Percentiles rank a stretch among this genome's conserved stretches.
phyloP scores from a whole-genome alignment of 257 asterid genomes.

The Solanum verrucosum region DNA sequence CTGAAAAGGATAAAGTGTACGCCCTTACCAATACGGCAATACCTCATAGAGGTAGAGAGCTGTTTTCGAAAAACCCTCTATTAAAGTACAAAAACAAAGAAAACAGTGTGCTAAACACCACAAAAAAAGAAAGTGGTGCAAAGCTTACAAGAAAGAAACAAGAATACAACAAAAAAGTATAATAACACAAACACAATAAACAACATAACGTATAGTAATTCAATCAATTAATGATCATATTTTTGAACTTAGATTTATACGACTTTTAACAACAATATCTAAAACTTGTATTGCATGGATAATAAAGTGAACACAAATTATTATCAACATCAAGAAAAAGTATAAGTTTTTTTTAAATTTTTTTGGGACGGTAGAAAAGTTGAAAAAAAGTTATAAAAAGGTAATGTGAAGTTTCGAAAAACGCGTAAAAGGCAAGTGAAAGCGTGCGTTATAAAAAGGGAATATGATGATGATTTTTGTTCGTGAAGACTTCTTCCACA shows the following conservation, averaged over 20 bases:
- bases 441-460: constrained; percentile 87
- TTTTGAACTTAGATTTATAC: background rate
- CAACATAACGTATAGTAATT: fast-evolving
- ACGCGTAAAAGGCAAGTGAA: constrained; percentile 82
- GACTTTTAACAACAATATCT: background rate
- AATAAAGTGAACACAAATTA: background rate
- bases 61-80: no score
- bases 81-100: background rate
- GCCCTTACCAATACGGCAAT: fast-evolving
- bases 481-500: constrained; percentile 37
- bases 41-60: background rate
- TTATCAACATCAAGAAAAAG: background rate
- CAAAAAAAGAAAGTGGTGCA: background rate
- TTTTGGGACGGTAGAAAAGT: background rate
- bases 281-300: background rate
- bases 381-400: background rate
- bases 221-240: background rate
- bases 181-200: background rate
- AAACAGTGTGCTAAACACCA: background rate
- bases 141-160: no score
- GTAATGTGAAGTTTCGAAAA: constrained; percentile 22
- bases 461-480: constrained; percentile 49
- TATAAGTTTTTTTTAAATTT: background rate
- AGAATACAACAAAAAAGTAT: no score
- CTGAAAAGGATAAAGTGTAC: fast-evolving